Base-by-base conservation (phyloP, 1,284 basidiomycete species). In the Microbotryum lychnidis-dioicae region DNA sequence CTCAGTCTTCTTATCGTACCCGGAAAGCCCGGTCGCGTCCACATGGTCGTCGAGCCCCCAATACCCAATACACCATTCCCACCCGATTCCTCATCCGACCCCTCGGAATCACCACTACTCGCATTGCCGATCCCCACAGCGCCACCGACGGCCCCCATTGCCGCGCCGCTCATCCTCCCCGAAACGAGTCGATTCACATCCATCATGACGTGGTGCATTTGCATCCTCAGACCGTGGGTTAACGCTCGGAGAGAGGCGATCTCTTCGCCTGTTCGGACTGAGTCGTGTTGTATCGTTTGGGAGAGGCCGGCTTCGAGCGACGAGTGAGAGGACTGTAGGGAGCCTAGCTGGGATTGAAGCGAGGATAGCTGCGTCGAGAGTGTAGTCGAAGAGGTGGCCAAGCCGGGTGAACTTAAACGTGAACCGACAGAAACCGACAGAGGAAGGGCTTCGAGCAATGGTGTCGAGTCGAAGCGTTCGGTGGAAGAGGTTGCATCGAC, bases 141-240 rank as follows among this genome's bases (percentile, higher is more conserved):
- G 5, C 37, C 16, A 42, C 37, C 37, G 12, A 18, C 37, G 12
- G 37, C 37, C 37, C 37, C 37, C 12, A 42, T 12, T 12, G 37
- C 37, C 2, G 12, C 12, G 12, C 10, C 37, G 18, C 37, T 16
- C 6, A 10, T 42, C 18, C 37, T 42, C 37, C 37, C 18, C 37
- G 37, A 42, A 18, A 18, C 16, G 37, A 42, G 14, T 42, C 37
- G 37, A 42, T 42, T 42, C 2, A 42, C 37, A 12, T 42, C 37
- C 37, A 42, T 50, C 20, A 62, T 25, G 20, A 62, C 31, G 47
- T 58, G 48, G 10, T 54, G 56, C 61, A 62, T 62, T 42, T 62
- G 61, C 61, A 62, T 62, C 18, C 61, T 42, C 29, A 62, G 50
- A 23, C 61, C 61, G 2, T 57, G 56, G 2, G 58, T 42, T 14